phyloP scores from a whole-genome alignment of 179 eudicot species.

The Silene vulgaris region DNA sequence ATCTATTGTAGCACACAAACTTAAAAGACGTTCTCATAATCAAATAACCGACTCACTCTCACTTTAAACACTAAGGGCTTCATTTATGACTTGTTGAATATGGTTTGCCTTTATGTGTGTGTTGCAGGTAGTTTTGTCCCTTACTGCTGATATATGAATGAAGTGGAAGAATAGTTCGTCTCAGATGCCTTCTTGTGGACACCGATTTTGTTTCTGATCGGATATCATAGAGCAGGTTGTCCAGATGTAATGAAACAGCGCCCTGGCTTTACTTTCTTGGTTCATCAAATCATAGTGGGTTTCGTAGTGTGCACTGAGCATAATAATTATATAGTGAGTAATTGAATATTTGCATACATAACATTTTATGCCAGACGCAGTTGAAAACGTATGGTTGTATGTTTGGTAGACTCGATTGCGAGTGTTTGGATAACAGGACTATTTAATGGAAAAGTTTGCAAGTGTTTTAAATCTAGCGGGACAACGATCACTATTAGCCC shows the following conservation, averaged over 20 bases:
- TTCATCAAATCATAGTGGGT: neutral
- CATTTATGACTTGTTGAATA: neutral
- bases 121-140: slow-evolving; percentile 61
- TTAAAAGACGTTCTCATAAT: too few species aligned
- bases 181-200: slow-evolving; percentile 12
- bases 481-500: too few species aligned
- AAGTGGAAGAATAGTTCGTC: neutral
- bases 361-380: neutral
- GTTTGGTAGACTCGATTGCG: too few species aligned
- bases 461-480: too few species aligned
- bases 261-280: neutral
- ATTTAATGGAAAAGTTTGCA: too few species aligned
- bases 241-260: slow-evolving; percentile 9
- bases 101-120: neutral
- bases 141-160: slow-evolving; percentile 55
- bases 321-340: neutral
- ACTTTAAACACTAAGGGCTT: neutral
- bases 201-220: slow-evolving; percentile 1
- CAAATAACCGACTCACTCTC: too few species aligned
- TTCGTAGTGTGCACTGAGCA: neutral
- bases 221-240: slow-evolving; percentile 4
- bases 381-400: too few species aligned
- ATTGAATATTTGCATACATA: neutral
- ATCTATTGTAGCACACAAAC: too few species aligned
- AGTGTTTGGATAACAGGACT: too few species aligned